phyloP scores from a whole-genome alignment of 371 early-diverging fungal genomes.

The Lichtheimia ramosa region DNA sequence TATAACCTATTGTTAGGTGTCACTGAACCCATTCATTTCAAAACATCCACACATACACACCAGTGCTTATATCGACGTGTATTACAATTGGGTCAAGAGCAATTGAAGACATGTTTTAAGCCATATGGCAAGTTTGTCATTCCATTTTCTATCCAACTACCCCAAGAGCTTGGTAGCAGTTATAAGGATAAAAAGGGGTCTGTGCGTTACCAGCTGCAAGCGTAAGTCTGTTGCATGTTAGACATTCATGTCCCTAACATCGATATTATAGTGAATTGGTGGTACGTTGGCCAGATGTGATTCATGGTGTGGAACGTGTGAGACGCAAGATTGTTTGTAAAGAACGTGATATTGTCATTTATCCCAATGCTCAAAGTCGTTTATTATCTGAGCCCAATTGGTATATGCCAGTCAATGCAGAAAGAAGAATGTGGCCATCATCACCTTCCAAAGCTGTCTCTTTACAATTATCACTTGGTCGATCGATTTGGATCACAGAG shows the following conservation, averaged over 20 bases:
- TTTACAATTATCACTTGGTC: slow-evolving; percentile 17
- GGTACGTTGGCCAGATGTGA: not conserved
- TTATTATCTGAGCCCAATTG: slow-evolving; percentile 9
- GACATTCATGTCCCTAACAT: not conserved
- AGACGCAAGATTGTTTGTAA: not conserved
- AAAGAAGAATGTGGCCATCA: slow-evolving; percentile 3
- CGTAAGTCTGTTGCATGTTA: slow-evolving; percentile 6
- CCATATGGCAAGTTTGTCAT: not conserved
- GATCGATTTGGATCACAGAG: slow-evolving; percentile 35
- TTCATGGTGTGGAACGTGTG: not conserved
- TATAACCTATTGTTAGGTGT: not conserved
- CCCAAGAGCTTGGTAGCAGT: slow-evolving; percentile 19
- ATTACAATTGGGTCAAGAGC: slow-evolving; percentile 4
- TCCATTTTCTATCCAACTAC: slow-evolving; percentile 19
- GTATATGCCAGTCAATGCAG: slow-evolving; percentile 14
- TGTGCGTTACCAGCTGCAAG: slow-evolving; percentile 26
- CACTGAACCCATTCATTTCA: slow-evolving; percentile 1
- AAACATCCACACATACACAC: slow-evolving; percentile 8
- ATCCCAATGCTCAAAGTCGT: slow-evolving; percentile 16
- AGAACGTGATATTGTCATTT: slow-evolving; percentile 5
- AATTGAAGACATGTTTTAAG: slow-evolving; percentile 4
- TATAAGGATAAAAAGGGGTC: slow-evolving; percentile 28
- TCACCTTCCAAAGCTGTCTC: slow-evolving; percentile 8
- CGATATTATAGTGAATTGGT: not conserved
- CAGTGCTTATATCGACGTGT: slow-evolving; percentile 15